These are phyloP conservation scores for Inonotus hispidus DNA, from an alignment of 1,284 basidiomycete species.

Conservation along the genomic window DNA sequence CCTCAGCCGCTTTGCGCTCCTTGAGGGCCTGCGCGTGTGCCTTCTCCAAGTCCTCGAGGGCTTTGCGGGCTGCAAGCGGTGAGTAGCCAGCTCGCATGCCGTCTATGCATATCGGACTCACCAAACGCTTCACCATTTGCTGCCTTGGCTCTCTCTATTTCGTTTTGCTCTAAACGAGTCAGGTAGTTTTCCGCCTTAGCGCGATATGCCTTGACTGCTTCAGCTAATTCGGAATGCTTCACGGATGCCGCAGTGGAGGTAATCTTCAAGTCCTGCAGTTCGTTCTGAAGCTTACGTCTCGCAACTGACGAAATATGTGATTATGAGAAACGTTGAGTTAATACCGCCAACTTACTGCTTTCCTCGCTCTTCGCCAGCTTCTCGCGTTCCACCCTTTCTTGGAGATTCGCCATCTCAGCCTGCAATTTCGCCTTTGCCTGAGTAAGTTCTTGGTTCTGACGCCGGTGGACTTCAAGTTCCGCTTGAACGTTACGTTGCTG, in stretches of 20 bases:
- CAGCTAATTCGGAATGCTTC: conserved; percentile 60
- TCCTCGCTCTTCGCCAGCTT: conserved; percentile 51
- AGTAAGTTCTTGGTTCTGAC: conserved; percentile 53
- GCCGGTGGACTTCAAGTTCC: conserved; percentile 59
- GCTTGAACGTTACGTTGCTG: conserved; percentile 62
- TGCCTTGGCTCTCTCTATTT: conserved; percentile 61
- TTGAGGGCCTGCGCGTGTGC: conserved; percentile 44
- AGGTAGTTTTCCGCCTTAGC: conserved; percentile 57
- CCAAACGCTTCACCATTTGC: conserved; percentile 61
- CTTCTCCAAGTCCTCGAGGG: conserved; percentile 61
- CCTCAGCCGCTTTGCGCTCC: conserved; percentile 51
- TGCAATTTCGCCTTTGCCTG: conserved; percentile 55
- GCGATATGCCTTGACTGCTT: conserved; percentile 61
- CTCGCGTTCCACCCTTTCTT: conserved; percentile 53
- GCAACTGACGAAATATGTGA: conserved; percentile 35
- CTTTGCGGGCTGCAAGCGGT: conserved; percentile 44
- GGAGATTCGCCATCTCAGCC: conserved; percentile 48
- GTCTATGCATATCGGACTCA: conserved; percentile 26
- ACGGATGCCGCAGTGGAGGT: conserved; percentile 53
- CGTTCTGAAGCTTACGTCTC: conserved; percentile 54
- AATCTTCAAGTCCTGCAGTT: conserved; percentile 65
- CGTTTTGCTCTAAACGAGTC: conserved; percentile 61
- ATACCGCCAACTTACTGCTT: conserved; percentile 36
- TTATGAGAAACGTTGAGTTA: background rate
- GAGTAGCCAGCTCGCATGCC: background rate